phyloP scores from a whole-genome alignment of 2,329 filamentous ascomycete genomes.

The Alternaria hordeiaustralica region DNA sequence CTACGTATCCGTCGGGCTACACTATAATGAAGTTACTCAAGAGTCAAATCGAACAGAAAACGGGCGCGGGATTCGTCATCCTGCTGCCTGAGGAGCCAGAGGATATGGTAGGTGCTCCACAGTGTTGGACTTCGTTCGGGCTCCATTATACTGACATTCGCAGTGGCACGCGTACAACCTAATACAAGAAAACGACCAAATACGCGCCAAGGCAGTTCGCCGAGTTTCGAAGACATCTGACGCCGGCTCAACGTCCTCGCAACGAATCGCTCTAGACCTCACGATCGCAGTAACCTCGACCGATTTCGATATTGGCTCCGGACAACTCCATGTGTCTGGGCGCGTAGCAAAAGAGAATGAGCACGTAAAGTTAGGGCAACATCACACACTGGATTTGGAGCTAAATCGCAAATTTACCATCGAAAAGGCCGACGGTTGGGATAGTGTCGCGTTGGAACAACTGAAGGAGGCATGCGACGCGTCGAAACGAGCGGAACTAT shows the following conservation, averaged over 20 bases:
- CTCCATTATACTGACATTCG: not conserved
- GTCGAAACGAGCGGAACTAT: constrained; percentile 80
- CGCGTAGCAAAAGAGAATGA: constrained; percentile 71
- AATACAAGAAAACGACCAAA: constrained; percentile 68
- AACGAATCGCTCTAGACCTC: constrained; percentile 69
- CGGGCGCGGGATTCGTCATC: constrained; percentile 69
- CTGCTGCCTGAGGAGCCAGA: constrained; percentile 75
- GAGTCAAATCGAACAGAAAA: constrained; percentile 66
- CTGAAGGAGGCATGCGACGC: constrained; percentile 80
- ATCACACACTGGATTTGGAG: constrained; percentile 82
- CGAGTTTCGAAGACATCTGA: constrained; percentile 67
- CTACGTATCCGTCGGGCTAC: not conserved
- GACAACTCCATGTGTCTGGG: constrained; percentile 72
- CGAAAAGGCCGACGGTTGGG: constrained; percentile 84
- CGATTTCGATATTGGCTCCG: constrained; percentile 73
- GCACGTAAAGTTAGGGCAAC: constrained; percentile 69
- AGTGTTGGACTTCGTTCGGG: not conserved
- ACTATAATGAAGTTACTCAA: constrained; percentile 69
- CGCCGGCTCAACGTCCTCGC: constrained; percentile 67
- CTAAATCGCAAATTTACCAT: constrained; percentile 86
- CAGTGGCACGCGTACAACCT: constrained; percentile 80
- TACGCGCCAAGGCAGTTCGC: constrained; percentile 71
- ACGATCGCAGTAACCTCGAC: constrained; percentile 69
- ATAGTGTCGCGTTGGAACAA: constrained; percentile 81
- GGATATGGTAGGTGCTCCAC: constrained; percentile 65